phyloP scores from a whole-genome alignment of 768 basidiomycete genomes.

The Psilocybe azurescens region DNA sequence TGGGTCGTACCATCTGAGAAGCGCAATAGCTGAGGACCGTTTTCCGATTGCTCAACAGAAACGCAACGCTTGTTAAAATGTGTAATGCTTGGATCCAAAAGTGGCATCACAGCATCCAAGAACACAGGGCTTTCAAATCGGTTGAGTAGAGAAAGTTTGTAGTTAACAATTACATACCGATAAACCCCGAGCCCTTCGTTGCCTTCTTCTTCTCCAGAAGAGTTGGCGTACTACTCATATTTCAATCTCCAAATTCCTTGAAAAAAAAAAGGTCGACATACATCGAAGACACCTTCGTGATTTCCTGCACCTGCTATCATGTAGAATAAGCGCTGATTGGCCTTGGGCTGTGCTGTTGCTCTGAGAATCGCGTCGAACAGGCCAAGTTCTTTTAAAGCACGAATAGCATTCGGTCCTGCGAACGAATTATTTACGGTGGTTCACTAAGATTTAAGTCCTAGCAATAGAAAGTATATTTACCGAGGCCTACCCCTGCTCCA shows the following conservation, averaged over 20 bases:
- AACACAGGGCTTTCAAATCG: constrained; percentile 48
- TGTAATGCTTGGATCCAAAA: constrained; percentile 43
- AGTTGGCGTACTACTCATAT: constrained; percentile 15
- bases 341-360: constrained; percentile 37
- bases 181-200: constrained; percentile 52
- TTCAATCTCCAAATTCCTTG: neutral
- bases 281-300: constrained; percentile 51
- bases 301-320: constrained; percentile 46
- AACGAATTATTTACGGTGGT: neutral
- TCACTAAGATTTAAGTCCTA: neutral
- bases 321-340: constrained; percentile 37
- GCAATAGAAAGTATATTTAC: constrained; percentile 29
- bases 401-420: constrained; percentile 55
- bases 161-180: constrained; percentile 33
- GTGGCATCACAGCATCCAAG: constrained; percentile 50
- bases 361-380: constrained; percentile 47
- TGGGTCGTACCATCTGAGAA: constrained; percentile 55
- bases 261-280: constrained; percentile 26
- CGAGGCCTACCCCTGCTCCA: constrained; percentile 58
- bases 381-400: constrained; percentile 48
- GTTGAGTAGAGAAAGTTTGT: neutral
- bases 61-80: constrained; percentile 59
- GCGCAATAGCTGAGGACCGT: constrained; percentile 38
- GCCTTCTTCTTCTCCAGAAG: constrained; percentile 22
- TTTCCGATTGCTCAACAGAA: constrained; percentile 32